phyloP scores from a whole-genome alignment of 164 flowering plant species.

The Chimonanthus praecox region DNA sequence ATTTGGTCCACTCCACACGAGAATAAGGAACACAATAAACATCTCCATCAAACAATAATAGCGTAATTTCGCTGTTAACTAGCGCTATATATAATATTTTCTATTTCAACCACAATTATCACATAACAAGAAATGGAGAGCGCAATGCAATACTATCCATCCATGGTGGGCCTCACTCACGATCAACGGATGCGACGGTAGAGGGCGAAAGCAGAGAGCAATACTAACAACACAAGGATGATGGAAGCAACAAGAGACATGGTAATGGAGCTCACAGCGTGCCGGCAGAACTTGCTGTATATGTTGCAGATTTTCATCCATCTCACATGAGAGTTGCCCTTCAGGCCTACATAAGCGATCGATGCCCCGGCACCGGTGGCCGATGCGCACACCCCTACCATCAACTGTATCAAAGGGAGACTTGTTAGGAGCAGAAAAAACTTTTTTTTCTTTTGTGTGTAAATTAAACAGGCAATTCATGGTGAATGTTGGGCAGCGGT shows the following conservation, averaged over 20 bases:
- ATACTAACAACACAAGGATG: constrained; percentile 28
- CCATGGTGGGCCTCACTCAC: background rate
- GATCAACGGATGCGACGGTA: constrained; percentile 8
- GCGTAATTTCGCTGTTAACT: too few species aligned
- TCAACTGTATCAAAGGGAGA: constrained; percentile 8
- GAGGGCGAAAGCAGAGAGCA: constrained; percentile 20
- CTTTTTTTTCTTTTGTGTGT: too few species aligned
- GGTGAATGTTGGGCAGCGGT: too few species aligned
- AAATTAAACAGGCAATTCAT: too few species aligned
- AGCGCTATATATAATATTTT: too few species aligned
- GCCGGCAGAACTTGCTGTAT: constrained; percentile 45
- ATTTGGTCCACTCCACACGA: background rate
- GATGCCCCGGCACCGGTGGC: constrained; percentile 47
- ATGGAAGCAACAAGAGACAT: constrained; percentile 34
- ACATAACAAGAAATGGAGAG: background rate
- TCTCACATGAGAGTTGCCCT: constrained; percentile 49
- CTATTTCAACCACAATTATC: background rate
- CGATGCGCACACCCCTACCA: constrained; percentile 24
- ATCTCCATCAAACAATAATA: background rate
- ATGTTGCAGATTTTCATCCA: constrained; percentile 55
- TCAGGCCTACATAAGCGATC: constrained; percentile 46
- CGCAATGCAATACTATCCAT: background rate
- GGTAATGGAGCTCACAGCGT: constrained; percentile 27
- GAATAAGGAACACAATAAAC: background rate
- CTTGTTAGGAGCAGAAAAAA: too few species aligned